Percentiles rank a stretch among this genome's conserved stretches.
phyloP scores from a whole-genome alignment of 2,329 filamentous ascomycete genomes.

The Colletotrichum echinochloae region DNA sequence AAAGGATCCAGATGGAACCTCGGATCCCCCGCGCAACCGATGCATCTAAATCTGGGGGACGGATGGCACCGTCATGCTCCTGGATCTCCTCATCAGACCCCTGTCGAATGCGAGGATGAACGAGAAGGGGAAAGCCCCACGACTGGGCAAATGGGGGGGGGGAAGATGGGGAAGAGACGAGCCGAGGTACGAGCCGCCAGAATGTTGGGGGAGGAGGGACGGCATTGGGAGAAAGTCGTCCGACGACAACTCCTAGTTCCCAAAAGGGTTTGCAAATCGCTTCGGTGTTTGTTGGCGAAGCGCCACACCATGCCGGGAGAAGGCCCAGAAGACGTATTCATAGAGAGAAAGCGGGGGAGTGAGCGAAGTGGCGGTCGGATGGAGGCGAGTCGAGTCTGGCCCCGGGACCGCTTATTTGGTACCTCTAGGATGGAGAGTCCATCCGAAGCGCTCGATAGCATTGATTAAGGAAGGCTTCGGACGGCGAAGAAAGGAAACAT shows the following conservation, averaged over 20 bases:
- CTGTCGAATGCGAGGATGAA: conserved; percentile 35
- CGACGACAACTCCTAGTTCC: conserved; percentile 16
- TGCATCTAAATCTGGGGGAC: conserved; percentile 28
- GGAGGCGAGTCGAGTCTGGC: conserved; percentile 1
- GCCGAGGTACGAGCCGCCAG: conserved; percentile 4
- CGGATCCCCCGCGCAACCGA: conserved; percentile 13
- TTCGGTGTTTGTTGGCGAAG: background rate
- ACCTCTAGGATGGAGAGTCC: conserved; percentile 1
- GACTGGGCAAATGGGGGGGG: conserved; percentile 15
- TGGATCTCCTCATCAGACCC: conserved; percentile 32
- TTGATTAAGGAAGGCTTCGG: background rate
- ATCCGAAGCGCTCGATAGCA: background rate
- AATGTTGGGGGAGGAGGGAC: background rate
- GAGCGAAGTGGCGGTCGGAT: background rate
- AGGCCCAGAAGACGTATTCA: background rate
- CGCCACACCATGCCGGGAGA: conserved; percentile 1
- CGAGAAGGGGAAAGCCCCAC: conserved; percentile 8
- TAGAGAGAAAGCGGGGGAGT: background rate
- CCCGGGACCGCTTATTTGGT: conserved; percentile 14
- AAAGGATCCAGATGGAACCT: conserved; percentile 18
- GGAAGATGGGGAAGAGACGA: conserved; percentile 16
- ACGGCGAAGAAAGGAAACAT: background rate
- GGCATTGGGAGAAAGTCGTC: conserved; percentile 3
- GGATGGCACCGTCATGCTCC: conserved; percentile 24
- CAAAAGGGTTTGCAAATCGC: conserved; percentile 34